Evolutionary conservation across 306 rosid species (phyloP).

Genomic region (Acacia melanoxylon): DNA sequence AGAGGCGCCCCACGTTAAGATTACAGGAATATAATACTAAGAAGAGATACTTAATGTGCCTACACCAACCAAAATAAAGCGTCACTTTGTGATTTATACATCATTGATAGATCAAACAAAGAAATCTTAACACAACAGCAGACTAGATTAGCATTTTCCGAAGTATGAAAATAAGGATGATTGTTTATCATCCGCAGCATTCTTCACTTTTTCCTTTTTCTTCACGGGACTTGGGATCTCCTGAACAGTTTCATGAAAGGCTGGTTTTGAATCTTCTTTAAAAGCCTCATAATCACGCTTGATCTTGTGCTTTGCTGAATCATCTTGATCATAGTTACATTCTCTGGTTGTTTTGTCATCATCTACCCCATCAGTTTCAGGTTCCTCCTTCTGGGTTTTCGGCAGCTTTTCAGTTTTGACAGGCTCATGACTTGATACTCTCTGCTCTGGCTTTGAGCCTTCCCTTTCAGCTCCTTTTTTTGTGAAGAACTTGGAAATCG

Average conservation of each 20-base stretch:
- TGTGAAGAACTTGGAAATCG: constrained; percentile 69
- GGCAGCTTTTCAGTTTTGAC: constrained; percentile 36
- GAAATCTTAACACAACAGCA: constrained; percentile 3
- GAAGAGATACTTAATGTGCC: background rate
- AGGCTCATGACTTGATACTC: constrained; percentile 18
- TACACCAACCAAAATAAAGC: constrained; percentile 25
- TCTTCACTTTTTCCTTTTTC: constrained; percentile 59
- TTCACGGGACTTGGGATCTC: constrained; percentile 43
- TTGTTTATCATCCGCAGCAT: constrained; percentile 56
- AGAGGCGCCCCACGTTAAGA: background rate
- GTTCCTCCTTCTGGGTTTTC: constrained; percentile 36
- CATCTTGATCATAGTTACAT: constrained; percentile 27
- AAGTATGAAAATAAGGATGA: constrained; percentile 68
- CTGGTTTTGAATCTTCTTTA: constrained; percentile 46
- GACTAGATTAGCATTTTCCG: constrained; percentile 52
- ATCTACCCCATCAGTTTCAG: constrained; percentile 38
- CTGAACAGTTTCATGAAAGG: constrained; percentile 29
- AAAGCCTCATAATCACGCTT: constrained; percentile 60
- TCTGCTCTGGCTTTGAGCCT: constrained; percentile 41
- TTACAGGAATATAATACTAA: background rate
- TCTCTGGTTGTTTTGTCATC: constrained; percentile 33
- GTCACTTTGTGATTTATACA: constrained; percentile 21
- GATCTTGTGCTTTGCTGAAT: constrained; percentile 32
- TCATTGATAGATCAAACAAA: constrained; percentile 10
- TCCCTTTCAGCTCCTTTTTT: constrained; percentile 48